phyloP scores from a whole-genome alignment of 1,139 yeast species.

The Saccharomyces hybrid region DNA sequence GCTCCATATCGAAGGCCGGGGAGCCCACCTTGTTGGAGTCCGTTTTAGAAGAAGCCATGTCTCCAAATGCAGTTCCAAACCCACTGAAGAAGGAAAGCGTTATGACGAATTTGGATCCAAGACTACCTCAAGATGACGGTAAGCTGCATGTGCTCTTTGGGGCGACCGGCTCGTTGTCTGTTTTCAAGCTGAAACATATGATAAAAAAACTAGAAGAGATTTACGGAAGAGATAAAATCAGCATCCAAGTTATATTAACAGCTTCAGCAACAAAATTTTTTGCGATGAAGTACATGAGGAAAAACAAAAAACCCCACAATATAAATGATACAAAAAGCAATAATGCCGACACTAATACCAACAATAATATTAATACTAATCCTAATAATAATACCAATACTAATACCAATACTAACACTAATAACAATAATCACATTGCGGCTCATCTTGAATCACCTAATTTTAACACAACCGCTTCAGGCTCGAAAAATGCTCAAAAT shows the following conservation, averaged over 20 bases:
- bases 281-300: conserved; percentile 35
- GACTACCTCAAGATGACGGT: conserved; percentile 87
- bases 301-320: conserved; percentile 5
- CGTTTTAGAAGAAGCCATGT: conserved; percentile 16
- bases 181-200: conserved; percentile 65
- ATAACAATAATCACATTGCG: not conserved
- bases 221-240: conserved; percentile 60
- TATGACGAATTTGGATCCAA: conserved; percentile 45
- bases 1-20: conserved; percentile 1
- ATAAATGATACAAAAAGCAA: not conserved
- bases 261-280: conserved; percentile 78
- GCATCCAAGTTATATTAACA: conserved; percentile 76
- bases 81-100: not conserved
- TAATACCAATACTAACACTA: not conserved
- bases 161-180: conserved; percentile 83
- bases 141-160: conserved; percentile 80
- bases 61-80: conserved; percentile 5
- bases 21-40: conserved; percentile 13
- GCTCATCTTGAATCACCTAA: too few species aligned
- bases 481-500: too few species aligned
- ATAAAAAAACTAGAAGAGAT: conserved; percentile 72
- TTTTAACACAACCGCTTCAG: too few species aligned
- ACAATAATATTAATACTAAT: not conserved
- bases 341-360: conserved; percentile 2
- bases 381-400: not conserved